Evolutionary conservation across 106 monocot genomes (phyloP), one percentile per base, ranked within the genome.

Genomic region (Acorus calamus): DNA sequence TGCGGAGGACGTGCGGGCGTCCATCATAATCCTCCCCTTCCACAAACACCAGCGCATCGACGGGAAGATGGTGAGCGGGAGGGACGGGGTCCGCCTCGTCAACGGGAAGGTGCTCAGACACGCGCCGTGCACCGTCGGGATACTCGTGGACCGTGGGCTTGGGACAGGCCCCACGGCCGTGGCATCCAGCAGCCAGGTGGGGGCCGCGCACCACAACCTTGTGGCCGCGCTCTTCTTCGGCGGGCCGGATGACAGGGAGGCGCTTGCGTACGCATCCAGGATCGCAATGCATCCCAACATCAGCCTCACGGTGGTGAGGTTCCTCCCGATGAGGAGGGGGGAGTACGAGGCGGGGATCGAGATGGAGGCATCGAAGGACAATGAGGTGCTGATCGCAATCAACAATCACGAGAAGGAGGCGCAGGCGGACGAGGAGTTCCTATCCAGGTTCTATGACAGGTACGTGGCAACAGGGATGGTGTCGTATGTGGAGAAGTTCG

Each of bases 21-120:
- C 84, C 7, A 53, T 92, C 28, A 11, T 88, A 13, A 10, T 92
- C 6, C 46, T 85, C 7, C 92, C 88, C 0, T 92, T 92, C 67
- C 92, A 92, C 65, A 82, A 62, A 60, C 65, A 61, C 13, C 71
- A 64, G 45, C 65, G 59, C 47, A 44, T 72, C 10, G 85, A 81
- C 49, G 77, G 85, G 28, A 70, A 56, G 50, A 78, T 85, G 81
- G 56, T 78, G 4, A 61, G 64, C 7, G 51, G 68, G 11, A 71
- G 63, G 11, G 77, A 78, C 3, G 81, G 63, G 6, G 47, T 71
- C 9, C 66, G 75, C 0, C n/a, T 44, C 0, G 61, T 75, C 42
- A 85, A 85, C 68, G 51, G 50, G 6, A 69, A 59, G 57, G 69
- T 85, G 43, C 60, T 78, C 53, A 60, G 42, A 3, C 73, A 74